Conservation (phyloP, 345 rosid genomes). For the Eucalyptus tenuipes region DNA sequence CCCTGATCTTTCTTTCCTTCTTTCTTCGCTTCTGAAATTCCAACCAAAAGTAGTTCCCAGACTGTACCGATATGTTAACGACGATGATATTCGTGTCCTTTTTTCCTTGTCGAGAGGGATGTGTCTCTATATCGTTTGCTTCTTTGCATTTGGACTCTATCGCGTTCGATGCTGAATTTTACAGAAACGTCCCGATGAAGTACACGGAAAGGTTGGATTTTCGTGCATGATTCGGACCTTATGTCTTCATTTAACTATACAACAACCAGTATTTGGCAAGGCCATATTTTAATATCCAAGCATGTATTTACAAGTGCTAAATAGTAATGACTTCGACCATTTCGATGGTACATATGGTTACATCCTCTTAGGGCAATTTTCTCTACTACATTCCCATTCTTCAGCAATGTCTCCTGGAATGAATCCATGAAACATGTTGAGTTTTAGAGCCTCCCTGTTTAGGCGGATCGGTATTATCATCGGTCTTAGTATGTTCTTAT, state of each 20-base stretch:
- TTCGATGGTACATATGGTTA: not conserved
- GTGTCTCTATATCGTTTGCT: not conserved
- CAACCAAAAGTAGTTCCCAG: not conserved
- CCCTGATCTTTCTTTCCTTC: not conserved
- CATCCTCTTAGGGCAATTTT: not conserved
- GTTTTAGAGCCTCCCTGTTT: not conserved
- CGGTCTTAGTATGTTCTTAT: not conserved
- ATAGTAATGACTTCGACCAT: not conserved
- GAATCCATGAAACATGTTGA: not conserved
- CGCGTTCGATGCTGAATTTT: not conserved
- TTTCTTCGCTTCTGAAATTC: not conserved
- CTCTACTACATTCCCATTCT: not conserved
- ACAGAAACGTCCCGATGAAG: accelerated
- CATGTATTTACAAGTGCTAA: not conserved
- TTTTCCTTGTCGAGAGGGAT: not conserved
- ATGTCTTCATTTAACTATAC: not conserved
- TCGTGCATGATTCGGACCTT: not conserved
- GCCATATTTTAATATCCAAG: not conserved
- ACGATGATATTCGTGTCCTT: not conserved
- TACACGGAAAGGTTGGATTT: not conserved
- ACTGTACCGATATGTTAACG: accelerated
- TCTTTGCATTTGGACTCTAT: not conserved
- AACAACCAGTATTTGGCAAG: not conserved
- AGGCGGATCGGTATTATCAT: not conserved
- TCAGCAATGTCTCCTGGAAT: not conserved